These are phyloP conservation scores for Thalassia testudinum DNA, from an alignment of 116 monocot species.

Conservation along the genomic window DNA sequence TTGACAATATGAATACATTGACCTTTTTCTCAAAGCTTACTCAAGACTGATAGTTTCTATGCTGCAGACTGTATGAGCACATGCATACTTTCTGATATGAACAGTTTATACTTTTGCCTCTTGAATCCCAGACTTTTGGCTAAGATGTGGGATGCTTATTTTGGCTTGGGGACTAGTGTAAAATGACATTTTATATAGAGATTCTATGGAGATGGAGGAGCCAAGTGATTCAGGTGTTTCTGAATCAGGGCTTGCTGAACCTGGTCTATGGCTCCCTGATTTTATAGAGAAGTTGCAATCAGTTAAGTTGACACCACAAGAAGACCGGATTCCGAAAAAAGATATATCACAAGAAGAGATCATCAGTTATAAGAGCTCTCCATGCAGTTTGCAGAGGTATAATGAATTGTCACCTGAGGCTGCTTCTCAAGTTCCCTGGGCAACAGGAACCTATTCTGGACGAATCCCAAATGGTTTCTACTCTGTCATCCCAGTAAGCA, in stretches of 20 bases:
- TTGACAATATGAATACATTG: too few relatives aligned
- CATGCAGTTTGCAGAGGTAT: slow-evolving; percentile 12
- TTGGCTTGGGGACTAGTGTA: neutral
- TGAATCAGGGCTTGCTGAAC: slow-evolving; percentile 24
- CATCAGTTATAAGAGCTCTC: slow-evolving; percentile 9
- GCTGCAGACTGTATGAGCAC: too few relatives aligned
- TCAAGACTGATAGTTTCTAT: too few relatives aligned
- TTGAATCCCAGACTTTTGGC: too few relatives aligned
- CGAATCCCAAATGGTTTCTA: slow-evolving; percentile 97
- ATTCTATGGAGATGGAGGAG: slow-evolving; percentile 35
- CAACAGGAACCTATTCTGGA: slow-evolving; percentile 58
- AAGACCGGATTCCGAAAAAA: too few relatives aligned
- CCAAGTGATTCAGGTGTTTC: slow-evolving; percentile 34
- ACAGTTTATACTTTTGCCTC: too few relatives aligned
- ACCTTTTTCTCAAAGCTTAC: too few relatives aligned
- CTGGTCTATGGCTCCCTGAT: slow-evolving; percentile 33
- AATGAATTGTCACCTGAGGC: slow-evolving; percentile 24
- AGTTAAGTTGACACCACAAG: slow-evolving; percentile 21
- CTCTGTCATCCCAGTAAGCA: slow-evolving; percentile 47
- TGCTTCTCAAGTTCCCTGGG: slow-evolving; percentile 87
- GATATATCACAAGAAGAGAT: too few relatives aligned
- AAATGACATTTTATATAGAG: slow-evolving; percentile 27
- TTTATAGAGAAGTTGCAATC: slow-evolving; percentile 27
- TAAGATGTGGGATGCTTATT: neutral
- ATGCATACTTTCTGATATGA: too few relatives aligned